Percentiles rank a stretch among this genome's conserved stretches.
These are phyloP conservation scores for Platanthera guangdongensis DNA, from an alignment of 106 monocot species.

Conservation along the genomic window DNA sequence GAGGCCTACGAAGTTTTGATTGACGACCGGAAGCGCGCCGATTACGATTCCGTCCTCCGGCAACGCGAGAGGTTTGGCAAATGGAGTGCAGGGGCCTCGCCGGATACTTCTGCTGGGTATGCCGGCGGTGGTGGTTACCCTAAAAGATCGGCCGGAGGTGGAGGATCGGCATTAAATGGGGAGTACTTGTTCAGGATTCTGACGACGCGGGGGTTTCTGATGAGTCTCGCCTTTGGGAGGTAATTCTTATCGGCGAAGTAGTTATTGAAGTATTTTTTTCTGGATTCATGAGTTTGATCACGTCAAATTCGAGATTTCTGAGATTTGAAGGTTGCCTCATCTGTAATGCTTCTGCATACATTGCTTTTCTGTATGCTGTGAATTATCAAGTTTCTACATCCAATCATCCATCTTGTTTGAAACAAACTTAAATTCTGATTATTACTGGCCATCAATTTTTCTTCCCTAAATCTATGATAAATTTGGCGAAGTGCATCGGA, in stretches of 20 bases:
- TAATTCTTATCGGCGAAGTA: constrained; percentile 8
- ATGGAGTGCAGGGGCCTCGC: constrained; percentile 5
- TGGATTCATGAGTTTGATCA: too few relatives aligned
- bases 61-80: not conserved
- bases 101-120: constrained; percentile 11
- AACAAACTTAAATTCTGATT: too few relatives aligned
- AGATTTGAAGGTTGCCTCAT: too few relatives aligned
- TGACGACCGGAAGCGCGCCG: constrained; percentile 52
- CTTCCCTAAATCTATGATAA: too few relatives aligned
- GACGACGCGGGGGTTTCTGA: constrained; percentile 45
- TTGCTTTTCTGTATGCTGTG: too few relatives aligned
- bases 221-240: constrained; percentile 56
- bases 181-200: constrained; percentile 35
- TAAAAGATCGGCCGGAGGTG: constrained; percentile 1
- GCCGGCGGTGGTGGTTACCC: constrained; percentile 6
- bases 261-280: too few relatives aligned
- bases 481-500: too few relatives aligned
- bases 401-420: too few relatives aligned
- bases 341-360: too few relatives aligned
- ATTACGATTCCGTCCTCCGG: constrained; percentile 31
- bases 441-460: too few relatives aligned
- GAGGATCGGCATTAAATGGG: constrained; percentile 26
- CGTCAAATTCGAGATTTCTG: too few relatives aligned
- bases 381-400: too few relatives aligned
- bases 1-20: constrained; percentile 73